These are phyloP conservation scores for Staphylotrichum tortipilum DNA, from an alignment of 495 filamentous ascomycete species.

Conservation along the genomic window DNA sequence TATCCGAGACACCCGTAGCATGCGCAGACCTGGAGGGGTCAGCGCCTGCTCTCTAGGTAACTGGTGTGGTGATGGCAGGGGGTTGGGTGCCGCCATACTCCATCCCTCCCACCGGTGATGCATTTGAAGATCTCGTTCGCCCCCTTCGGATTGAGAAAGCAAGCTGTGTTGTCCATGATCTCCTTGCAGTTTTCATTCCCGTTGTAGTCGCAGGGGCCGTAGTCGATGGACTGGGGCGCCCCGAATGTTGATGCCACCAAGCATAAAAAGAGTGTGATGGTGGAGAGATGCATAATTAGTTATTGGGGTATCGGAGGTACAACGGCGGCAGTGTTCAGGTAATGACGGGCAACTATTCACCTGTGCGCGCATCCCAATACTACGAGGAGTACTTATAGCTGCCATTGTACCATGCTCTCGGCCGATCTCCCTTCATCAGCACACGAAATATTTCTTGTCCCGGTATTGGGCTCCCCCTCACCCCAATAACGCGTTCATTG, in stretches of 20 bases:
- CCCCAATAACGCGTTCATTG: not conserved
- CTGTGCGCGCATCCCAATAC: too few species aligned
- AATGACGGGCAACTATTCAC: too few species aligned
- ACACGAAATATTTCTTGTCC: not conserved
- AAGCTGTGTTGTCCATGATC: conserved; percentile 23
- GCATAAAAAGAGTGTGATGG: not conserved
- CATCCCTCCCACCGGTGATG: conserved; percentile 9
- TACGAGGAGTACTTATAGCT: too few species aligned
- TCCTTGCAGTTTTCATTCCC: conserved; percentile 16
- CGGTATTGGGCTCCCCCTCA: not conserved
- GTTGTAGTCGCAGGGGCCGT: conserved; percentile 18
- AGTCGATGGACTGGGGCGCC: conserved; percentile 6
- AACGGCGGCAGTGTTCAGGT: not conserved
- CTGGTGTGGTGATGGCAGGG: not conserved
- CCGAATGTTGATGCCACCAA: not conserved
- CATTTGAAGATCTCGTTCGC: conserved; percentile 15
- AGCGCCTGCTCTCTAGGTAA: not conserved
- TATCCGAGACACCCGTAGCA: conserved; percentile 19
- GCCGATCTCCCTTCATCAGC: not conserved
- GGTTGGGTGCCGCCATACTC: not conserved
- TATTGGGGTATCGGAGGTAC: not conserved
- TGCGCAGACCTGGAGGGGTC: conserved; percentile 10
- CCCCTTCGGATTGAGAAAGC: conserved; percentile 14
- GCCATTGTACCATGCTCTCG: not conserved
- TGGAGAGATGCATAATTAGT: not conserved